Evolutionary conservation across 441 rosid genomes (phyloP), one percentile per base, ranked within the genome.

Genomic region (Brassica hybrid): DNA sequence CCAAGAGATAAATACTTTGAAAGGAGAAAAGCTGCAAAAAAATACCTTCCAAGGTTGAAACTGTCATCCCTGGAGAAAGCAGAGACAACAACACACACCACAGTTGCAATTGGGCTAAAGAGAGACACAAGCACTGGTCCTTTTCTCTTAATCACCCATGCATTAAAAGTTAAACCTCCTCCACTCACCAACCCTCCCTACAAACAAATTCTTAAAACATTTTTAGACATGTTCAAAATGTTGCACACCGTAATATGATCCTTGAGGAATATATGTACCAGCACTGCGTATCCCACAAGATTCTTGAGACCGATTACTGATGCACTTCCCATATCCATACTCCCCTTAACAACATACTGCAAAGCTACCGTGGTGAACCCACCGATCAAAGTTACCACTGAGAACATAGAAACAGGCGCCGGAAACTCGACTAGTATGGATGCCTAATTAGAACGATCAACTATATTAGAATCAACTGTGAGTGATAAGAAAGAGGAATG

Each of bases 91-190:
- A 95, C 91, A 7, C 98, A 87, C 38, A 86, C 80, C 59, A 93
- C 90, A 0, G 98, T 92, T 27, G 84, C 85, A 64, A 93, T 84
- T n/a, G 99, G 99, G 84, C 83, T 88, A 72, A 95, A 93, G 85
- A 92, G 80, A 45, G 99, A 90, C 34, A 88, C 95, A 6, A 90
- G 71, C 71, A 93, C 97, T 2, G 97, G 99, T 32, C 99, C 99
- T 76, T 88, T 88, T 77, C 81, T 91, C 89, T 87, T 89, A 83
- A 95, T 84, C 67, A 96, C 98, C 98, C 98, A 95, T 74, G 94
- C 97, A 62, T 83, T 90, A 82, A 95, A 95, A 83, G 96, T 92
- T 30, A 87, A 67, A 63, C 87, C 82, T 61, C 82, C 85, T 72
- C 96, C 98, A n/a, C 82, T 38, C 32, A 88, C 79, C 0, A 79